phyloP scores from a whole-genome alignment of 2,329 filamentous ascomycete species.

The Aspergillus carbonarius region DNA sequence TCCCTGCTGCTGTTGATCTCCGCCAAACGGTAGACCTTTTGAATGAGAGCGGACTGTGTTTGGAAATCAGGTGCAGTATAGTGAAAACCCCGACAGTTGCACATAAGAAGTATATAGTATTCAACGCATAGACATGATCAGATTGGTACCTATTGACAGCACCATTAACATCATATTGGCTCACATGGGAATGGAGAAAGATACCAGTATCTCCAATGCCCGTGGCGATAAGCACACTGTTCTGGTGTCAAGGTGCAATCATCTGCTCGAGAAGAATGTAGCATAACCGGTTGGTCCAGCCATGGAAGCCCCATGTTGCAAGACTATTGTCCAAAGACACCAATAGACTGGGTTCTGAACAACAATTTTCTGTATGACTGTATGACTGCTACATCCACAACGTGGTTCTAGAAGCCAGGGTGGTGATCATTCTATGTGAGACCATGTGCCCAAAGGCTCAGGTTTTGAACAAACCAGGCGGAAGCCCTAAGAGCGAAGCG shows the following conservation, averaged over 20 bases:
- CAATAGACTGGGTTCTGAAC: background rate
- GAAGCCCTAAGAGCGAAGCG: background rate
- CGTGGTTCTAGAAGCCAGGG: background rate
- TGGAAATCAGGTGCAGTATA: conserved; percentile 38
- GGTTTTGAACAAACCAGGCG: background rate
- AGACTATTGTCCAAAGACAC: background rate
- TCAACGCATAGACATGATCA: conserved; percentile 54
- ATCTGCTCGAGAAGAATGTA: conserved; percentile 31
- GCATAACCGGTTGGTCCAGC: conserved; percentile 33
- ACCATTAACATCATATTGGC: background rate
- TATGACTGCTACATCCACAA: background rate
- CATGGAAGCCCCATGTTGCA: conserved; percentile 25
- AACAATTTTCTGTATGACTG: background rate
- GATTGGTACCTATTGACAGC: conserved; percentile 50
- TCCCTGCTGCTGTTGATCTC: conserved; percentile 35
- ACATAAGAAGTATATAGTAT: conserved; percentile 55
- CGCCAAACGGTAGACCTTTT: conserved; percentile 31
- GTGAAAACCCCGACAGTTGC: conserved; percentile 51
- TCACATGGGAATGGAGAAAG: background rate
- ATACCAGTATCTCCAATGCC: conserved; percentile 35
- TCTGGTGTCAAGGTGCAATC: conserved; percentile 29
- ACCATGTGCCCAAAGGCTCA: background rate
- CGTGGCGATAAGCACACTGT: conserved; percentile 30
- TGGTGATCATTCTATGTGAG: background rate
- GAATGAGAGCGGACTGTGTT: conserved; percentile 29